phyloP scores from a whole-genome alignment of 2,329 filamentous ascomycete genomes.

The Verticillium zaregamsianum region DNA sequence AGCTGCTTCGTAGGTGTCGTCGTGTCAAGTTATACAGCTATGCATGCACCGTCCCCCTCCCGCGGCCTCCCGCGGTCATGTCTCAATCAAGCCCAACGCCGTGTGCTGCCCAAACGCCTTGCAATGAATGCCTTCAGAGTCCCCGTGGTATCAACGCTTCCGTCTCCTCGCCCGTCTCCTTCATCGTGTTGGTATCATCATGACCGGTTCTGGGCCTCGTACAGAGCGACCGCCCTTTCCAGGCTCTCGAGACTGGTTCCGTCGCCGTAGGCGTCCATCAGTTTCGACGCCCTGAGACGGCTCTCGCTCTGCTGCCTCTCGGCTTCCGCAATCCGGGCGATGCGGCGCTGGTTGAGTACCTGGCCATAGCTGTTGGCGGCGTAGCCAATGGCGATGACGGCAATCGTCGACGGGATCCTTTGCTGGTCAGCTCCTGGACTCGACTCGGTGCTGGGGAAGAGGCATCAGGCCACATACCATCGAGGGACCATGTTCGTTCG shows the following conservation, averaged over 20 bases:
- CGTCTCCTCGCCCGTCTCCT: not conserved
- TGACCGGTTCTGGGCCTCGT: conserved; percentile 27
- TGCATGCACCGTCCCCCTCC: not conserved
- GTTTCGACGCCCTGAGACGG: conserved; percentile 32
- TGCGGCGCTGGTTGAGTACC: conserved; percentile 11
- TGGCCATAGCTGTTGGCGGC: conserved; percentile 28
- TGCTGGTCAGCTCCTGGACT: not conserved
- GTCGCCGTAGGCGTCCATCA: conserved; percentile 47
- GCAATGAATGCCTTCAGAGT: not conserved
- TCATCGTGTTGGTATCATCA: not conserved
- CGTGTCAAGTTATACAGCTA: not conserved
- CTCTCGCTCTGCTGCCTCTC: conserved; percentile 30
- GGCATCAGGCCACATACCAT: conserved; percentile 2
- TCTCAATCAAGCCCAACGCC: not conserved
- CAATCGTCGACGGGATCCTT: conserved; percentile 27
- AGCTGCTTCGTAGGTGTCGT: not conserved
- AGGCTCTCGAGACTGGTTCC: conserved; percentile 43
- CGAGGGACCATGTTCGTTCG: conserved; percentile 19
- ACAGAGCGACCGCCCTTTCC: conserved; percentile 42
- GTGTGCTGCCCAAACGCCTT: not conserved
- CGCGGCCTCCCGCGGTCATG: not conserved
- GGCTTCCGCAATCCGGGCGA: conserved; percentile 22
- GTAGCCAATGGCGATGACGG: conserved; percentile 27
- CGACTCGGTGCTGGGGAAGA: not conserved
- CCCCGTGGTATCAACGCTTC: not conserved